These are phyloP conservation scores for Phaeodactylum tricornutum DNA, from an alignment of 108 stramenopile genomes.

Conservation along the genomic window DNA sequence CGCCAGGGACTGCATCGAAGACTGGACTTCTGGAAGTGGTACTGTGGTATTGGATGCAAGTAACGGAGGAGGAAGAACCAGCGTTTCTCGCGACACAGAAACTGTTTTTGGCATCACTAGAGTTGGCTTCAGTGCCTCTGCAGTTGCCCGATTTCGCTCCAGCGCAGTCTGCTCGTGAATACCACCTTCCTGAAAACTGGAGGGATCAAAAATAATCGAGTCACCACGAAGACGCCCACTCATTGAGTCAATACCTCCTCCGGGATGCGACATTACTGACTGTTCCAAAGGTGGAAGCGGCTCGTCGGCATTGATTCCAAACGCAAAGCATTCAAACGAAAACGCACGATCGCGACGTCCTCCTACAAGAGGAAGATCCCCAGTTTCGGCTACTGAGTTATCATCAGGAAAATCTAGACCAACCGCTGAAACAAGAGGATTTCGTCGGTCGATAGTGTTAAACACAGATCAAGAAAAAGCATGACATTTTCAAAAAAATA, in stretches of 20 bases:
- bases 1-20: background rate
- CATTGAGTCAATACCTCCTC: background rate
- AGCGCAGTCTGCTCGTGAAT: slow-evolving; percentile 79
- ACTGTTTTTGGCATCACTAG: background rate
- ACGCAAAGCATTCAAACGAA: slow-evolving; percentile 83
- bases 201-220: slow-evolving; percentile 85
- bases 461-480: slow-evolving; percentile 10
- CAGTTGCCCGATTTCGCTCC: slow-evolving; percentile 1
- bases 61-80: background rate
- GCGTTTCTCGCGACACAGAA: background rate
- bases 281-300: slow-evolving; percentile 24
- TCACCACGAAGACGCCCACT: slow-evolving; percentile 65
- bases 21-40: background rate
- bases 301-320: slow-evolving; percentile 63
- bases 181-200: slow-evolving; percentile 79
- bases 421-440: no score
- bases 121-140: background rate
- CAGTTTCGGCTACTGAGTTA: background rate
- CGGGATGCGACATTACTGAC: background rate
- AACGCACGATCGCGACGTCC: slow-evolving; percentile 59
- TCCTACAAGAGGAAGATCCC: slow-evolving; percentile 2
- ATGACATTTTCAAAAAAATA: slow-evolving; percentile 1
- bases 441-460: slow-evolving; percentile 9
- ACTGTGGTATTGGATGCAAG: background rate
- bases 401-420: background rate